phyloP scores from a whole-genome alignment of 352 stramenopile genomes.

The Globisporangium carolinianum region DNA sequence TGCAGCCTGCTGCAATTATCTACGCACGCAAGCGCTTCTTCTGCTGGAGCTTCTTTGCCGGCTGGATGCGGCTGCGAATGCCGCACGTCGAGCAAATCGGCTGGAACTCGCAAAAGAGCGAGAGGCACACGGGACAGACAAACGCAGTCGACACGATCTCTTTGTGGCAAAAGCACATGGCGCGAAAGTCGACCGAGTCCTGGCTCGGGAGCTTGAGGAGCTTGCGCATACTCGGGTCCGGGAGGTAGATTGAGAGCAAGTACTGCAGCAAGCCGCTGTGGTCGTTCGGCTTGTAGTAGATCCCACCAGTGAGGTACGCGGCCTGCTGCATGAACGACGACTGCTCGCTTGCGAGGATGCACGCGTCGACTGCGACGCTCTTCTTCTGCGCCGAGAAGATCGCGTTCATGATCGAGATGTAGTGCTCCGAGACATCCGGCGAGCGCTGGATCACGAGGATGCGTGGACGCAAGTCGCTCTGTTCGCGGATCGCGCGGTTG shows the following conservation, averaged over 20 bases:
- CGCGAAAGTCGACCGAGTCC: constrained; percentile 83
- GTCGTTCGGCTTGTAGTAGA: constrained; percentile 83
- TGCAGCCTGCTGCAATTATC: background rate
- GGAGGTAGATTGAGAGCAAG: constrained; percentile 82
- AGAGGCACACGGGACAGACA: constrained; percentile 84
- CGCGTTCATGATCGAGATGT: constrained; percentile 88
- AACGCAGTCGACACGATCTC: constrained; percentile 77
- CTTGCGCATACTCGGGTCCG: constrained; percentile 71
- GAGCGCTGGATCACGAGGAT: constrained; percentile 84
- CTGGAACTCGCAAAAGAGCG: constrained; percentile 84
- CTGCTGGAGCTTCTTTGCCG: constrained; percentile 46
- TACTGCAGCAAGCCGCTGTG: constrained; percentile 72
- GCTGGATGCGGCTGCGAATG: constrained; percentile 77
- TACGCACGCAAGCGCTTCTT: constrained; percentile 33
- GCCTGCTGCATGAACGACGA: constrained; percentile 87
- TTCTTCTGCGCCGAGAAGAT: constrained; percentile 89
- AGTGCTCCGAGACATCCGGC: constrained; percentile 78
- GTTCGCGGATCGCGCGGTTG: constrained; percentile 76
- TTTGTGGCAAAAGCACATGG: constrained; percentile 88
- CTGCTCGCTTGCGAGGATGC: constrained; percentile 62
- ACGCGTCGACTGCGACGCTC: constrained; percentile 73
- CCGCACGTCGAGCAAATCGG: constrained; percentile 85
- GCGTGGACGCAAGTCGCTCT: constrained; percentile 64
- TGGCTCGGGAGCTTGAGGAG: constrained; percentile 80
- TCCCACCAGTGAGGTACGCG: constrained; percentile 77